These are phyloP conservation scores for Bothriochloa decipiens DNA, from an alignment of 176 grass and related monocot species.

Conservation along the genomic window DNA sequence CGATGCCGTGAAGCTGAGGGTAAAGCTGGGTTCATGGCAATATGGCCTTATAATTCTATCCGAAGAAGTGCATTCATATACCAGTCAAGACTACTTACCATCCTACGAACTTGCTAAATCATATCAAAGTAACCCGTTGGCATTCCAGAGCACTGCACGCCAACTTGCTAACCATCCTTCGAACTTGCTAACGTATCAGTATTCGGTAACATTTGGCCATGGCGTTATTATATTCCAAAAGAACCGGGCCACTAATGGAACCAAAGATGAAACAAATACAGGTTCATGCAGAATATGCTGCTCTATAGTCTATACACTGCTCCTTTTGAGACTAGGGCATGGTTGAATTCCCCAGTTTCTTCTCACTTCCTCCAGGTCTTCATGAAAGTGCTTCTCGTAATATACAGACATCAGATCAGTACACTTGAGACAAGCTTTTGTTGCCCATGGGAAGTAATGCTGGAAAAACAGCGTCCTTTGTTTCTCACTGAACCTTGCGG, in stretches of 20 bases:
- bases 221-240: not conserved
- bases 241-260: not conserved
- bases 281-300: constrained; percentile 5
- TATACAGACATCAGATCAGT: constrained; percentile 90
- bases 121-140: not conserved
- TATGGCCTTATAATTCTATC: not conserved
- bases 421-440: constrained; percentile 60
- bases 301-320: constrained; percentile 33
- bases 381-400: constrained; percentile 93
- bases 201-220: not conserved
- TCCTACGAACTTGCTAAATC: not conserved
- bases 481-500: constrained; percentile 77
- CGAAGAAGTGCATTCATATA: not conserved
- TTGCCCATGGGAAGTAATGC: constrained; percentile 86
- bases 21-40: not conserved
- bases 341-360: constrained; percentile 77
- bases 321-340: constrained; percentile 52
- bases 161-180: not conserved
- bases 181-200: not conserved
- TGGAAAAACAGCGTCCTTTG: constrained; percentile 73
- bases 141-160: not conserved
- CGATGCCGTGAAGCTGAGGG: not conserved
- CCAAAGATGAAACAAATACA: constrained; percentile 11
- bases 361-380: constrained; percentile 73
- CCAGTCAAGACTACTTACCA: too few species aligned